Evolutionary conservation across 1,139 yeast genomes (phyloP).

Genomic region (Groenewaldozyma sp.): DNA sequence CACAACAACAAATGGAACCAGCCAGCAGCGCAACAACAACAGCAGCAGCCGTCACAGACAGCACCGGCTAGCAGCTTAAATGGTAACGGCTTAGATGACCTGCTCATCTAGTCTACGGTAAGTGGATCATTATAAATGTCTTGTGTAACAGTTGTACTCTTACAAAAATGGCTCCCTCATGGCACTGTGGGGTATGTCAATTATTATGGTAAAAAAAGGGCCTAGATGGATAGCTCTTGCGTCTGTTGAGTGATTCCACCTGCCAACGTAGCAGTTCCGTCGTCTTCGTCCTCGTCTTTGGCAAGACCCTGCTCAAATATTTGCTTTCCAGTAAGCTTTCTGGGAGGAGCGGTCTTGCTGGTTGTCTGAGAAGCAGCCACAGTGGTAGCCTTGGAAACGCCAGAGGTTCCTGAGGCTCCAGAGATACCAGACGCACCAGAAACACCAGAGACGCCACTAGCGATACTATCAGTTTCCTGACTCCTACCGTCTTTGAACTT

Average conservation of each 20-base stretch:
- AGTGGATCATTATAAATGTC: not conserved
- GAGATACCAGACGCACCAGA: too few species aligned
- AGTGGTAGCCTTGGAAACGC: too few species aligned
- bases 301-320: slow-evolving; percentile 86
- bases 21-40: slow-evolving; percentile 2
- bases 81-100: slow-evolving; percentile 3
- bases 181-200: not conserved
- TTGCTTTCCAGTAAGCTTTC: slow-evolving; percentile 77
- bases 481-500: slow-evolving; percentile 47
- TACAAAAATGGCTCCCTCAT: not conserved
- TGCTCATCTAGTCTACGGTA: slow-evolving; percentile 1
- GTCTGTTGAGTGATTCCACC: slow-evolving; percentile 9
- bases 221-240: too few species aligned
- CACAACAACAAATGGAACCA: not conserved
- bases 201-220: too few species aligned
- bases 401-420: too few species aligned
- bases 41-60: not conserved
- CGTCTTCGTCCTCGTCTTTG: slow-evolving; percentile 45
- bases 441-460: slow-evolving; percentile 28
- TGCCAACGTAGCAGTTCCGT: slow-evolving; percentile 12
- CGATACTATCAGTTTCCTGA: slow-evolving; percentile 42
- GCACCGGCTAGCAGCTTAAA: too few species aligned
- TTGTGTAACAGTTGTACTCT: not conserved
- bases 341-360: slow-evolving; percentile 34
- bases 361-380: not conserved